These are phyloP conservation scores for Westerdykella aurantiaca DNA, from an alignment of 2,329 filamentous ascomycete genomes.

Conservation along the genomic window DNA sequence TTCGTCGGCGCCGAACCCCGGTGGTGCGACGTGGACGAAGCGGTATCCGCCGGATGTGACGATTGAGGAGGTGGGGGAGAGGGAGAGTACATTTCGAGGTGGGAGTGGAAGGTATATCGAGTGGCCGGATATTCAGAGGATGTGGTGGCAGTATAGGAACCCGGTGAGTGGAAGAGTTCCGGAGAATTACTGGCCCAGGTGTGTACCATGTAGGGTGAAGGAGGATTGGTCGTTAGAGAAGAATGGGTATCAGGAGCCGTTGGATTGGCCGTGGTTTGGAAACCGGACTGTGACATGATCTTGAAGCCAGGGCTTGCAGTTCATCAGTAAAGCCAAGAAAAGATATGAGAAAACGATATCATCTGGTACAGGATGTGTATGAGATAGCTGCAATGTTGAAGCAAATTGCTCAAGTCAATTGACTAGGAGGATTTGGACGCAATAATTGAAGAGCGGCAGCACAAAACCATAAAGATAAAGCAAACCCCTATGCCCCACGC, in stretches of 20 bases:
- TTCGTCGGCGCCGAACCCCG: conserved; percentile 11
- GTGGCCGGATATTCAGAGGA: conserved; percentile 21
- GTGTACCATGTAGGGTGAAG: conserved; percentile 17
- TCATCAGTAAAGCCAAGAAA: too few species aligned
- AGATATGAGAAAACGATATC: too few species aligned
- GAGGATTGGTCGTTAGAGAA: conserved; percentile 15
- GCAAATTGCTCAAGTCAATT: too few species aligned
- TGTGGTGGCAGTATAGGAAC: conserved; percentile 24
- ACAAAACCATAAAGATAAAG: too few species aligned
- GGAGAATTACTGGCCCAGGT: conserved; percentile 21
- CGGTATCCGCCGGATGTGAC: conserved; percentile 21
- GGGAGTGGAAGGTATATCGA: conserved; percentile 16
- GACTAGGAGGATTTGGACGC: too few species aligned
- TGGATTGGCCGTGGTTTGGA: neutral
- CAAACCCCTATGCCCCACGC: too few species aligned
- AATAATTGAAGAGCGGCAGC: too few species aligned
- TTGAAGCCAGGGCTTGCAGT: neutral
- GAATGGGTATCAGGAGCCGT: conserved; percentile 22
- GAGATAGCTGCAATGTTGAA: too few species aligned
- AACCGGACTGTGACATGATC: neutral
- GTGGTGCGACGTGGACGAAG: conserved; percentile 15
- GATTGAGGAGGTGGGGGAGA: conserved; percentile 14
- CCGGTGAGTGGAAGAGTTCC: conserved; percentile 17
- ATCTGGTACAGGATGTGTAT: too few species aligned
- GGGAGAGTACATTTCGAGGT: conserved; percentile 18